Evolutionary conservation across 768 basidiomycete species (phyloP).

Genomic region (Podaxis mareebaensis): DNA sequence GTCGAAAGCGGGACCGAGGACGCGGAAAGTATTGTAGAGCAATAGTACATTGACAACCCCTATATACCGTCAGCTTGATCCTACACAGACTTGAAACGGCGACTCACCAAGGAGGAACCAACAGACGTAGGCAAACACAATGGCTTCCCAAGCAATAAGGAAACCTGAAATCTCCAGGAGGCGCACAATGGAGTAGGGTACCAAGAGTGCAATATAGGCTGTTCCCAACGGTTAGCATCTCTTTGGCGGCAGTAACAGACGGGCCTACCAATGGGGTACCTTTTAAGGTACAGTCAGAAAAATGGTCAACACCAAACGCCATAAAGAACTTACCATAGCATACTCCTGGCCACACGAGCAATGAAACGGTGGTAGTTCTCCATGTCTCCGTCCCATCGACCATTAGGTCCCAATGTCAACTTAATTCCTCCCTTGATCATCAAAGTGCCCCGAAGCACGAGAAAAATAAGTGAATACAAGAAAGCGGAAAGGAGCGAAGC

Average conservation of each 20-base stretch:
- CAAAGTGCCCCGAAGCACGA: conserved; percentile 60
- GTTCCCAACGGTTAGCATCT: conserved; percentile 14
- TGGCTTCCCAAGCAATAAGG: conserved; percentile 42
- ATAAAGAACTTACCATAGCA: conserved; percentile 60
- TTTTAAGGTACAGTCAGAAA: conserved; percentile 23
- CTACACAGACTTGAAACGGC: background rate
- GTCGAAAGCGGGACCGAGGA: conserved; percentile 55
- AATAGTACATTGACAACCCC: conserved; percentile 65
- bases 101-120: conserved; percentile 56
- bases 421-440: conserved; percentile 51
- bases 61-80: conserved; percentile 27
- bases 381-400: conserved; percentile 38
- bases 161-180: conserved; percentile 50
- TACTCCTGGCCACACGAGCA: conserved; percentile 58
- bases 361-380: conserved; percentile 64
- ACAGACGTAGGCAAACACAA: conserved; percentile 52
- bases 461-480: conserved; percentile 61
- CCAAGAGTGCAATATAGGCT: conserved; percentile 62
- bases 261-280: conserved; percentile 59
- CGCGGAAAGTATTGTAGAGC: conserved; percentile 68
- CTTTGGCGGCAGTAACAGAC: background rate
- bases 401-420: conserved; percentile 47
- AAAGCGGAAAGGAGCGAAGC: conserved; percentile 54
- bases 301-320: background rate
- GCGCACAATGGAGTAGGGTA: conserved; percentile 58